phyloP scores from a whole-genome alignment of 2,329 filamentous ascomycete genomes.

The Podosphaera aphanis region DNA sequence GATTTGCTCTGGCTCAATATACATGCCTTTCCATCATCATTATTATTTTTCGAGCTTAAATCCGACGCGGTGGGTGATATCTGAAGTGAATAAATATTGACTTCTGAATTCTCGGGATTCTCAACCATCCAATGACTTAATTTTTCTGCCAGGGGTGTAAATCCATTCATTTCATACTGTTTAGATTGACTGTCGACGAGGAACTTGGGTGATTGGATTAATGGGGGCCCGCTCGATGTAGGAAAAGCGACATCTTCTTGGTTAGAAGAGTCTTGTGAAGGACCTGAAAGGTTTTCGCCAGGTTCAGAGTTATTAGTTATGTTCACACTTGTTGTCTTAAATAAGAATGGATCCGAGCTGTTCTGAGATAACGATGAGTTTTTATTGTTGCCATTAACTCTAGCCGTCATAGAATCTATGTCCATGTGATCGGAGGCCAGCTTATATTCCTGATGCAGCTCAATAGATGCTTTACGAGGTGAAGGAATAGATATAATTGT shows the following conservation, averaged over 20 bases:
- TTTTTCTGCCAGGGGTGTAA: slow-evolving; percentile 39
- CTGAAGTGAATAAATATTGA: not conserved
- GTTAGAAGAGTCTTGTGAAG: slow-evolving; percentile 1
- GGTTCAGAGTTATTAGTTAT: slow-evolving; percentile 28
- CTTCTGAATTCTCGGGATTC: slow-evolving; percentile 26
- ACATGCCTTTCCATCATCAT: not conserved
- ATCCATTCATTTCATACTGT: slow-evolving; percentile 22
- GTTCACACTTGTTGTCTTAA: slow-evolving; percentile 25
- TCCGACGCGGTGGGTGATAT: not conserved
- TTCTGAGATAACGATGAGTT: slow-evolving; percentile 9
- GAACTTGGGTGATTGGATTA: slow-evolving; percentile 8
- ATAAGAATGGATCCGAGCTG: slow-evolving; percentile 16
- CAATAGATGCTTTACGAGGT: not conserved
- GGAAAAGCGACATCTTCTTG: not conserved
- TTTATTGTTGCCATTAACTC: slow-evolving; percentile 5
- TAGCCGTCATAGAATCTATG: slow-evolving; percentile 6
- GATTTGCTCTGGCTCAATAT: slow-evolving; percentile 20
- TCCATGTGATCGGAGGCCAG: not conserved
- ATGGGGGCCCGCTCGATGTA: not conserved
- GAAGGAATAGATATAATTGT: slow-evolving; percentile 4
- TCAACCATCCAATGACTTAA: slow-evolving; percentile 38
- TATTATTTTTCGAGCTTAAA: not conserved
- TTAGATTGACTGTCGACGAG: slow-evolving; percentile 2
- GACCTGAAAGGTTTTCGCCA: slow-evolving; percentile 25
- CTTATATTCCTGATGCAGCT: not conserved